A percentile compares a stretch with the other conserved stretches of the same genome.
These are phyloP conservation scores for Narthecium ossifragum DNA, from an alignment of 106 monocot genomes.

Conservation along the genomic window DNA sequence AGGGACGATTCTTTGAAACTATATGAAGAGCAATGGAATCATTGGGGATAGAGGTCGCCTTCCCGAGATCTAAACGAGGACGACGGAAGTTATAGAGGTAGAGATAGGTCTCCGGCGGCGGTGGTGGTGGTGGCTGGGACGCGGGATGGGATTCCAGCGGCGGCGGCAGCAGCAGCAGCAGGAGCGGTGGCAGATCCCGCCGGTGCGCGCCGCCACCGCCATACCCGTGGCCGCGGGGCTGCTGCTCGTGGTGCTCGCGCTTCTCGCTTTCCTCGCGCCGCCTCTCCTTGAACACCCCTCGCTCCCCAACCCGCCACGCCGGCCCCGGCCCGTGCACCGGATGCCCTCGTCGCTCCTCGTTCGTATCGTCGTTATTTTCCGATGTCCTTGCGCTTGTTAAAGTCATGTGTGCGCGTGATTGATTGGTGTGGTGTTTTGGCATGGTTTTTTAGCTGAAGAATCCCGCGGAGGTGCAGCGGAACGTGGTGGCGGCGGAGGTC, in stretches of 20 bases:
- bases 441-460: constrained; percentile 3
- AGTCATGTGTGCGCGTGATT: too few species aligned
- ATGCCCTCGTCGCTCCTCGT: background rate
- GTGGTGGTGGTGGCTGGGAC: too few species aligned
- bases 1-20: too few species aligned
- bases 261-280: constrained; percentile 46
- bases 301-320: constrained; percentile 18
- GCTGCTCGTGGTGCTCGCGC: constrained; percentile 29
- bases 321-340: too few species aligned
- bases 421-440: too few species aligned
- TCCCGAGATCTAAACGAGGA: too few species aligned
- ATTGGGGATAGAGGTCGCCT: too few species aligned
- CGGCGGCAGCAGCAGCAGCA: constrained; percentile 29
- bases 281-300: constrained; percentile 22
- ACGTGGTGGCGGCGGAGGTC: constrained; percentile 2
- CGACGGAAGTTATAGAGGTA: too few species aligned
- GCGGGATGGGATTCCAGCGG: constrained; percentile 44
- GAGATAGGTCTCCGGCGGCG: too few species aligned
- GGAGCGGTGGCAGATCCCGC: constrained; percentile 32
- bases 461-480: background rate
- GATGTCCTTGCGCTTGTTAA: background rate
- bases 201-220: constrained; percentile 13
- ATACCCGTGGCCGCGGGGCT: constrained; percentile 26
- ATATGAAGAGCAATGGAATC: too few species aligned
- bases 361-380: background rate